Base-by-base conservation (phyloP, 345 rosid genomes). In the Aegle marmelos region DNA sequence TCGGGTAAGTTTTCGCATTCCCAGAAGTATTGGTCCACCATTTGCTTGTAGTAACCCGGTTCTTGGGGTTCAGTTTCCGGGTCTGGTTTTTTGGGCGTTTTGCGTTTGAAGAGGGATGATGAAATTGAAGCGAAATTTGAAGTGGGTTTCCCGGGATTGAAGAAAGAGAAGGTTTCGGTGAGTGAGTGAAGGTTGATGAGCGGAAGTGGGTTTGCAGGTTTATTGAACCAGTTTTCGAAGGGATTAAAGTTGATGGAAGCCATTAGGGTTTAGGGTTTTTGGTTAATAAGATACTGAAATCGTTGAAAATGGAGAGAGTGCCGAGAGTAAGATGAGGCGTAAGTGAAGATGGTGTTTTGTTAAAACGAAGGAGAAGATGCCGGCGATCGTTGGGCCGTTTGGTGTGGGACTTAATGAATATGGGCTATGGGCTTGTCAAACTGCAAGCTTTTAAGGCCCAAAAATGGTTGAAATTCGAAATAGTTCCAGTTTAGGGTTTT, bases 1-100 rank as follows among this genome's bases (percentile, higher is more conserved):
- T 93, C 95, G 16, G 97, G 97, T 56, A 82, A 78, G 91, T 88
- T 89, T 76, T 93, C 97, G 59, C 89, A 85, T 77, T 95, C 98
- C 92, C 90, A 90, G 82, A 87, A 86, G 86, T 82, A 92, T 85
- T 88, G 97, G 76, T 89, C 92, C 41, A 85, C 70, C 81, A 90
- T 75, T 69, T 83, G 68, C 79, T 74, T 80, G 75, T 81, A 87
- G 8, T 59, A 61, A 7, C 91, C 91, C 2, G 89, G 89, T 37
- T 89, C 76, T 5, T 74, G 79, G 19, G 81, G 56, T 9, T 85
- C 86, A 10, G 78, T 24, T 0, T 86, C 73, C 1, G 70, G 56
- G 22, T 74, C 65, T 1, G 80, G 54, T 7, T 48, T 73, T 11
- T 69, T 72, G 25, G 90, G 68, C 22, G 57, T 6, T 3, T 69